A percentile compares a stretch with the other conserved stretches of the same genome.
phyloP scores from a whole-genome alignment of 192 early-diverging fungal species.

The Linderina pennispora region DNA sequence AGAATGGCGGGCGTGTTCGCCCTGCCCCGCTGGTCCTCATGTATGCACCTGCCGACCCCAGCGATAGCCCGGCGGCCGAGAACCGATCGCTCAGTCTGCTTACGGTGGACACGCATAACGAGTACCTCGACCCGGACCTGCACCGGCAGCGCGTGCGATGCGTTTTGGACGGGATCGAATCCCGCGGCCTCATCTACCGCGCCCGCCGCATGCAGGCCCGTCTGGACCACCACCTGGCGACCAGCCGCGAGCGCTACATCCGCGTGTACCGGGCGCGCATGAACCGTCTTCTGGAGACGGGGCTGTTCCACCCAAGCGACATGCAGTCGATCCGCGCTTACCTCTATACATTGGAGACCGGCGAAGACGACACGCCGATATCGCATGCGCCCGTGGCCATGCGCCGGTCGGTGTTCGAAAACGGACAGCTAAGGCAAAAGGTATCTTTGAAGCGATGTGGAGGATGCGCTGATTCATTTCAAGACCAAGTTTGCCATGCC shows the following conservation, averaged over 20 bases:
- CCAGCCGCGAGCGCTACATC: constrained; percentile 7
- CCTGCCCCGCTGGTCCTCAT: constrained; percentile 15
- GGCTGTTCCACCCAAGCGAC: constrained; percentile 5
- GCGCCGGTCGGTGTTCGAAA: constrained; percentile 4
- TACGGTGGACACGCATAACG: not conserved
- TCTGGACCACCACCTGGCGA: constrained; percentile 5
- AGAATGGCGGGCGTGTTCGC: constrained; percentile 8
- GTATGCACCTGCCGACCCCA: constrained; percentile 3
- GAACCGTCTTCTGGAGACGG: constrained; percentile 4
- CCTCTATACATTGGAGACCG: not conserved
- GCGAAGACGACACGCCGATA: not conserved
- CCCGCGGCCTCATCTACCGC: constrained; percentile 15
- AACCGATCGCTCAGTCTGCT: constrained; percentile 5
- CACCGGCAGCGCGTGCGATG: constrained; percentile 22
- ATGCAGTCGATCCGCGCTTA: constrained; percentile 11
- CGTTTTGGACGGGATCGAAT: constrained; percentile 19
- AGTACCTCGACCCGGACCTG: constrained; percentile 17
- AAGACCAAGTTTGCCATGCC: constrained; percentile 11
- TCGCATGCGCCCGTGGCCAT: not conserved
- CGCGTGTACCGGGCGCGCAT: constrained; percentile 13
- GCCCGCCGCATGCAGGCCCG: constrained; percentile 18
- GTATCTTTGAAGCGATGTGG: not conserved
- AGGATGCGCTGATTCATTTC: constrained; percentile 6
- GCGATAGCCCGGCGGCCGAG: not conserved
- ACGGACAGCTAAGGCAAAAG: constrained; percentile 6